Conservation (phyloP, 106 monocot species). For the Gastrodia elata region DNA sequence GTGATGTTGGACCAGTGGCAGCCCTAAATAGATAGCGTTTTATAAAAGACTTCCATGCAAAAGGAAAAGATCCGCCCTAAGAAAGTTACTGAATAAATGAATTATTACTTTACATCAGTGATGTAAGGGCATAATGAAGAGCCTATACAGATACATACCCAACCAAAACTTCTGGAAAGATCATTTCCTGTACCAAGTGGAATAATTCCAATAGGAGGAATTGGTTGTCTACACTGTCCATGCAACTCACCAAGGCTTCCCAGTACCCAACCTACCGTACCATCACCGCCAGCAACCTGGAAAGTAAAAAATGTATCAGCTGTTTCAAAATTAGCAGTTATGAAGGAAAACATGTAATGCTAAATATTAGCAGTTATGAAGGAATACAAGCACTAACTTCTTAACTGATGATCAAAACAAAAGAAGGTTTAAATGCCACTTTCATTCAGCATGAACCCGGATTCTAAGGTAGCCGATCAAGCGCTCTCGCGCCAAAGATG, state of each 20-base stretch:
- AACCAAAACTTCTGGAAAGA: slow-evolving; percentile 93
- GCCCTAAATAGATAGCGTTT: slow-evolving; percentile 55
- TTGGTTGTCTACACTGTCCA: slow-evolving; percentile 53
- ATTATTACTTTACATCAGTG: not conserved
- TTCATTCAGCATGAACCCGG: not conserved
- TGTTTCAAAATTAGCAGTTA: not conserved
- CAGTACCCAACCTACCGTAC: slow-evolving; percentile 95
- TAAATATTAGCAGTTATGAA: not conserved
- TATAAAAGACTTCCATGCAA: slow-evolving; percentile 80
- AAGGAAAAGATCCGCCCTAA: slow-evolving; percentile 95
- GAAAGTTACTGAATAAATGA: slow-evolving; percentile 10
- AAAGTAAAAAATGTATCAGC: not conserved
- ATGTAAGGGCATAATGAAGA: not conserved
- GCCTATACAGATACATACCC: slow-evolving; percentile 41
- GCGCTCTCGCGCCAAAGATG: too few relatives aligned
- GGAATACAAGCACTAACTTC: not conserved
- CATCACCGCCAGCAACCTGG: slow-evolving; percentile 99
- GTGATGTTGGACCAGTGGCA: slow-evolving; percentile 44
- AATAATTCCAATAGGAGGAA: slow-evolving; percentile 90
- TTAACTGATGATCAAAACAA: not conserved
- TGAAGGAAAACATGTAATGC: not conserved
- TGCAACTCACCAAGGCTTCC: slow-evolving; percentile 73
- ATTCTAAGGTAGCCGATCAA: not conserved
- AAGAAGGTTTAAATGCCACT: not conserved
- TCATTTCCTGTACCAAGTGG: slow-evolving; percentile 99